These are phyloP conservation scores for Colletotrichum filicis DNA, from an alignment of 2,329 filamentous ascomycete genomes.

Conservation along the genomic window DNA sequence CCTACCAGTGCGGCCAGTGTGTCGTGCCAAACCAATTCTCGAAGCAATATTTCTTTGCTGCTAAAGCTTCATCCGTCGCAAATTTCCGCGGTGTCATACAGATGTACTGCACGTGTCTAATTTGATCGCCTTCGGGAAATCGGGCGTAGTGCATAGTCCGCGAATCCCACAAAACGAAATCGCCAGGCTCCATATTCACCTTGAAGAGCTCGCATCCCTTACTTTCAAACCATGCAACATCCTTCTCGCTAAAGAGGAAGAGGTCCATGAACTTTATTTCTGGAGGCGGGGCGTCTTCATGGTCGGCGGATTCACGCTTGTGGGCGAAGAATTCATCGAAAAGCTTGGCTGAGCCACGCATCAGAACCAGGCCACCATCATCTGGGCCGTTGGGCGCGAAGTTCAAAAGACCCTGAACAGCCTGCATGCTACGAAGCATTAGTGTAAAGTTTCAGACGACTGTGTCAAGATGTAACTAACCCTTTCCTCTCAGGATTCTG, in stretches of 20 bases:
- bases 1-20: constrained; percentile 44
- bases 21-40: constrained; percentile 40
- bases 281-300: constrained; percentile 45
- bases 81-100: constrained; percentile 49
- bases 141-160: constrained; percentile 39
- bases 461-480: constrained; percentile 32
- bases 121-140: constrained; percentile 47
- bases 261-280: constrained; percentile 50
- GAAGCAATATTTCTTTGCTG: constrained; percentile 38
- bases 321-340: constrained; percentile 56
- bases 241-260: constrained; percentile 53
- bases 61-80: constrained; percentile 43
- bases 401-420: constrained; percentile 57
- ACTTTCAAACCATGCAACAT: constrained; percentile 40
- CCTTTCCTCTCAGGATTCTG: constrained; percentile 53
- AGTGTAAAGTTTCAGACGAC: not conserved
- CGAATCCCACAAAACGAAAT: constrained; percentile 49
- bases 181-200: constrained; percentile 37
- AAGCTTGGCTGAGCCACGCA: constrained; percentile 53
- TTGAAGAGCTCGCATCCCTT: constrained; percentile 35
- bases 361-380: constrained; percentile 58
- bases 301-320: constrained; percentile 41
- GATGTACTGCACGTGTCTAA: constrained; percentile 49
- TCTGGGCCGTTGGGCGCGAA: constrained; percentile 54
- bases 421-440: constrained; percentile 38